Evolutionary conservation across 2,329 filamentous ascomycete species (phyloP).

Genomic region (Sphaerulina vaccinii): DNA sequence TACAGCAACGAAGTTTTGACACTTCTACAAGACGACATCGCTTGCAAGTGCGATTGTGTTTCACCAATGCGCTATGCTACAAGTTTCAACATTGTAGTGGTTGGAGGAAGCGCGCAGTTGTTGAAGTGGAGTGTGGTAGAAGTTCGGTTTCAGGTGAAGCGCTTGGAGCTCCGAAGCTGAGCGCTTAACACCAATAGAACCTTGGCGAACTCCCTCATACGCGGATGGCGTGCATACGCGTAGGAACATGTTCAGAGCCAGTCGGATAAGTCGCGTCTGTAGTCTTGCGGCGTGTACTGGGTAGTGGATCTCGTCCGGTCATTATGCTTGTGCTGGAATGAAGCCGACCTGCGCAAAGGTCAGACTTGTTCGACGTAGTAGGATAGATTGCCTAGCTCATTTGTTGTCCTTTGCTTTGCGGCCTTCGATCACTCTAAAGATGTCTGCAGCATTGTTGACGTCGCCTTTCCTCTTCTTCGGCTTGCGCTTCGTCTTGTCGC

Average conservation of each 20-base stretch:
- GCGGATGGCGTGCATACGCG: too few species aligned
- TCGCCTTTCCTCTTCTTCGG: constrained; percentile 60
- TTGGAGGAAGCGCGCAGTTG: constrained; percentile 3
- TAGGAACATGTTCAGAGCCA: too few species aligned
- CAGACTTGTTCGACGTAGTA: constrained; percentile 2
- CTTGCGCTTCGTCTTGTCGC: constrained; percentile 70
- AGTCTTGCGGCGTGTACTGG: background rate
- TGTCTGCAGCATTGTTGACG: constrained; percentile 35
- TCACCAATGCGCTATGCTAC: constrained; percentile 1
- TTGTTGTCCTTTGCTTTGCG: constrained; percentile 30
- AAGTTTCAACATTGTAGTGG: background rate
- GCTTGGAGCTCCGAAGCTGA: background rate
- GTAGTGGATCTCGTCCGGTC: too few species aligned
- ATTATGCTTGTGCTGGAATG: too few species aligned
- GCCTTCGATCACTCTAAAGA: constrained; percentile 38
- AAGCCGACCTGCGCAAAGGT: constrained; percentile 8
- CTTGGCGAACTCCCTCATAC: background rate
- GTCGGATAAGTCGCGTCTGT: background rate
- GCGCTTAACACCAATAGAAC: constrained; percentile 9
- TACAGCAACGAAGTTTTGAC: constrained; percentile 5
- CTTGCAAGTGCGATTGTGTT: constrained; percentile 1
- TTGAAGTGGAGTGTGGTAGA: background rate
- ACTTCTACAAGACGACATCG: background rate
- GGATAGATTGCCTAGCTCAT: constrained; percentile 21
- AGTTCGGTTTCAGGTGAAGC: background rate